Percentiles rank a stretch among this genome's conserved stretches.
phyloP scores from a whole-genome alignment of 2,329 filamentous ascomycete genomes.

The Sporothrix schenckii region DNA sequence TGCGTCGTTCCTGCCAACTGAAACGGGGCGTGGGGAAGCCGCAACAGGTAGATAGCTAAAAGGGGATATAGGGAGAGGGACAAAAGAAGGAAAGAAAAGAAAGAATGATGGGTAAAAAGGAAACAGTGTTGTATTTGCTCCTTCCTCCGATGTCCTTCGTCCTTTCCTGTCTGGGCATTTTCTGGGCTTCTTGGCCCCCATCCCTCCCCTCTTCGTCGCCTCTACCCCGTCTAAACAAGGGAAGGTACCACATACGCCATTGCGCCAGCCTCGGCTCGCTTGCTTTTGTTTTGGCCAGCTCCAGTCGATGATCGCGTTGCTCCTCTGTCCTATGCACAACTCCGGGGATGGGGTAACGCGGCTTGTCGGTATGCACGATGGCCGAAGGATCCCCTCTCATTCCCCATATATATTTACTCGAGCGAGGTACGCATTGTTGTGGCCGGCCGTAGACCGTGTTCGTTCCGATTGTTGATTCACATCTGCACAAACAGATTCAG shows the following conservation, averaged over 20 bases:
- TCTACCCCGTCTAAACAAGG: background rate
- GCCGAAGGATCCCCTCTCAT: too few species aligned
- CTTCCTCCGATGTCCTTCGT: background rate
- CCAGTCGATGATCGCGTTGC: background rate
- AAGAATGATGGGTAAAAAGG: background rate
- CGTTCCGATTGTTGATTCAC: background rate
- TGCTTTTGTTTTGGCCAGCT: background rate
- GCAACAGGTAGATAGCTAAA: too few species aligned
- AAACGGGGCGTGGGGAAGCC: too few species aligned
- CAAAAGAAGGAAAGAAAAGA: background rate
- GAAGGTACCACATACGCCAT: background rate
- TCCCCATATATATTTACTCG: background rate
- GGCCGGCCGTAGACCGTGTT: background rate
- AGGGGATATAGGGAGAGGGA: background rate
- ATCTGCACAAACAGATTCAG: background rate
- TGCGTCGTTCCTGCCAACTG: background rate
- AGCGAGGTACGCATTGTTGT: background rate
- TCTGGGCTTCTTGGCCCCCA: background rate
- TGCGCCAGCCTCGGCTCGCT: slow-evolving; percentile 22
- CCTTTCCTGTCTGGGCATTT: background rate
- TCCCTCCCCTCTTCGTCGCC: background rate
- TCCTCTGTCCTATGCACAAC: background rate
- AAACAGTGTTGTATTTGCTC: background rate
- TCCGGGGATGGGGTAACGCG: background rate
- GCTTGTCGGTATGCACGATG: background rate